Base-by-base conservation (phyloP, 2,329 filamentous ascomycete genomes). In the Sporothrix luriei region DNA sequence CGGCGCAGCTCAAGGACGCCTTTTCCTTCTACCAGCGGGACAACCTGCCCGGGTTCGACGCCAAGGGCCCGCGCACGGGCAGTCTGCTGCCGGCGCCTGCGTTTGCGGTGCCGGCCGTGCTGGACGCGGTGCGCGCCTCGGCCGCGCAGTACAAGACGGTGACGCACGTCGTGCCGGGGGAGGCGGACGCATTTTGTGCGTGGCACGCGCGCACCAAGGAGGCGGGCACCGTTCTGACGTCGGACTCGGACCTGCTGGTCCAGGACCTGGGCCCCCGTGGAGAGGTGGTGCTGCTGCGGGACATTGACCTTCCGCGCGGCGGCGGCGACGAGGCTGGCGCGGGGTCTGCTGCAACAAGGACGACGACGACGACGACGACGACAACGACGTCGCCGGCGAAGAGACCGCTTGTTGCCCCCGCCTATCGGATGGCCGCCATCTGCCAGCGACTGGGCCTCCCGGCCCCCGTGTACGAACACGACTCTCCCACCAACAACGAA, bases 241-340 rank as follows among this genome's bases (percentile, higher is more conserved):
- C 88, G n/a, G 94, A 98, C 75, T 96, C 93, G 0, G 94, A 98
- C 76, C 83, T 97, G 10, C 81, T 97, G 0, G 84, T 94, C 0
- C 89, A 94, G 76, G 85, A 92, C 70, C 83, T 94, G 10, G 90
- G 89, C 0, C 64, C 76, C 0, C 73, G 83, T 1, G 90, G 90
- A 0, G 82, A 83, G 0, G 87, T 97, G 0, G 81, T 88, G 0
- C 89, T 94, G 69, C 85, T 97, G 40, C 83, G 85, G 69, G 90
- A 92, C 62, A 78, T 94, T 0, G 82, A 86, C 46, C 11, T 65
- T 46, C 62, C 46, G 11, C 48, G 26, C 40, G 14, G 40, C 2
- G 26, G 26, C 24, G 62, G 48, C 7, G 46, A 46, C 9, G 57
- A 61, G 13, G 57, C 21, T 11, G 59, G 21, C 40, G 11, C 14